phyloP scores from a whole-genome alignment of 495 filamentous ascomycete genomes.

The Xylaria castorea region DNA sequence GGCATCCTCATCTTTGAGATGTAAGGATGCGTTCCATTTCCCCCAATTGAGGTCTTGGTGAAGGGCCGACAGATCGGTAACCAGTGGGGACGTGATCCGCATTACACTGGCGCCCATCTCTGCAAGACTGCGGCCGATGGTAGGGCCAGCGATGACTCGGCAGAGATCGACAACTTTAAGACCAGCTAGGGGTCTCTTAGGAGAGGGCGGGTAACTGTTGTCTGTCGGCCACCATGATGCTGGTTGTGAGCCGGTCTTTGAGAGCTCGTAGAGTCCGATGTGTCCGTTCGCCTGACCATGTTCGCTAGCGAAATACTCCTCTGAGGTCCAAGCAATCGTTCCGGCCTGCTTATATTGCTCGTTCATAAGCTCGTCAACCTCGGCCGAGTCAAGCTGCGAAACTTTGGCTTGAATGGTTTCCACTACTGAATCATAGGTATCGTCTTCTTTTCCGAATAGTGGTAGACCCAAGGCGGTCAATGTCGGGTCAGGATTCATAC shows the following conservation, averaged over 20 bases:
- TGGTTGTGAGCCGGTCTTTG: constrained; percentile 39
- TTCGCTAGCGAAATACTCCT: constrained; percentile 51
- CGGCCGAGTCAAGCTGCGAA: constrained; percentile 13
- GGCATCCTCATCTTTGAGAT: constrained; percentile 51
- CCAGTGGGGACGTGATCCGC: constrained; percentile 56
- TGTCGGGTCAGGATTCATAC: constrained; percentile 51
- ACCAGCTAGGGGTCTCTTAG: constrained; percentile 57
- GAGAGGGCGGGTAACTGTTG: constrained; percentile 42
- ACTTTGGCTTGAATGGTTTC: constrained; percentile 22
- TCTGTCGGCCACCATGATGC: constrained; percentile 37
- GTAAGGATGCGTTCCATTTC: constrained; percentile 59
- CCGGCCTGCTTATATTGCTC: constrained; percentile 56
- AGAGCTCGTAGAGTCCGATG: constrained; percentile 53
- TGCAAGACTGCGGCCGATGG: constrained; percentile 57
- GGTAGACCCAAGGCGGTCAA: constrained; percentile 29
- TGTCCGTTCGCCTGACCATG: constrained; percentile 55
- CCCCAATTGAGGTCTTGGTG: constrained; percentile 60
- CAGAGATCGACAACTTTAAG: constrained; percentile 65
- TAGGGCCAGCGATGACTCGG: constrained; percentile 64
- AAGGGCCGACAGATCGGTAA: constrained; percentile 53
- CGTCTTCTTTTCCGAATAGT: constrained; percentile 8
- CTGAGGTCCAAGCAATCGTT: constrained; percentile 29
- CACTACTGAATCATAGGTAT: constrained; percentile 19
- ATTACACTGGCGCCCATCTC: constrained; percentile 67
- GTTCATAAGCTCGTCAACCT: constrained; percentile 34